Percentiles rank a stretch among this genome's conserved stretches.
Evolutionary conservation across 1,284 basidiomycete species (phyloP).

Genomic region (Tilletia indica): DNA sequence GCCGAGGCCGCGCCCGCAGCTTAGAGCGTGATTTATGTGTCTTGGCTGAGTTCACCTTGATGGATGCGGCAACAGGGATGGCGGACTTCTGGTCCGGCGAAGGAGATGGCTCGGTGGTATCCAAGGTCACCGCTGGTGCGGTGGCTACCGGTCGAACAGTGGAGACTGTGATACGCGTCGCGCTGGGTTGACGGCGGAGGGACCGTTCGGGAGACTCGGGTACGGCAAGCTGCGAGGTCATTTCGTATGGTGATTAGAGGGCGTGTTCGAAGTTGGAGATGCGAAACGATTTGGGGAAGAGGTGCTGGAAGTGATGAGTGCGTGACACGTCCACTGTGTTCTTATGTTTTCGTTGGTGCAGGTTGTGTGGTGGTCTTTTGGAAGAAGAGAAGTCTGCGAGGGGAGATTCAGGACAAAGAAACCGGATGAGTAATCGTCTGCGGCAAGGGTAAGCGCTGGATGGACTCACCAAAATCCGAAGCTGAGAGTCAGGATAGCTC

Average conservation of each 20-base stretch:
- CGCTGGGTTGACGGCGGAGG: slow-evolving; percentile 16
- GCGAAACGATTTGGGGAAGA: no score
- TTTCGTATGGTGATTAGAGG: neutral
- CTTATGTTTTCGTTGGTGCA: no score
- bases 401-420: no score
- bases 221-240: slow-evolving; percentile 5
- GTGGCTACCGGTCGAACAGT: neutral
- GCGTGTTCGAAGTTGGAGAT: neutral
- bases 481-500: no score
- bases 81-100: neutral
- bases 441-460: no score
- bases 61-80: neutral
- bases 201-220: neutral
- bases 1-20: slow-evolving; percentile 7
- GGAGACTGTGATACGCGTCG: slow-evolving; percentile 15
- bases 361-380: no score
- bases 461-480: no score
- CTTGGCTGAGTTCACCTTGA: neutral
- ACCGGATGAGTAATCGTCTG: no score
- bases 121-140: neutral
- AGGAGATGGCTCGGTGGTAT: neutral
- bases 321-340: no score
- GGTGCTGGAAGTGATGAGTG: no score
- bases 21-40: neutral
- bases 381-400: no score